Evolutionary conservation across 176 grass and related monocot species (phyloP), one percentile per base, ranked within the genome.

Genomic region (Canna indica): DNA sequence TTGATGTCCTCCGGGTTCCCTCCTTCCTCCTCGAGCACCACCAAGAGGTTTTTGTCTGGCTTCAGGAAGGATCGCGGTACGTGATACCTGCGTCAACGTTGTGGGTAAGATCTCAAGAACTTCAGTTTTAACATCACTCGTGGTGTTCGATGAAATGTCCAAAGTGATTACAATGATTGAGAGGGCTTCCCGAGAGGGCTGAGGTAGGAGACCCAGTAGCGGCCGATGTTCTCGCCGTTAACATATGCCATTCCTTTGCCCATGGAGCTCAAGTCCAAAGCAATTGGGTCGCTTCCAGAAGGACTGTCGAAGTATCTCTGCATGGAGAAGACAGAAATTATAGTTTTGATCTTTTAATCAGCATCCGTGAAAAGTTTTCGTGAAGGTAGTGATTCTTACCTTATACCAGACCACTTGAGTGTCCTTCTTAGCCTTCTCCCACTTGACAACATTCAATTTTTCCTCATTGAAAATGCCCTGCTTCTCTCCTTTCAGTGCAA

Each of bases 281-380:
- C 83, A 78, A 96, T 38, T 0, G 88, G 86, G 36, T 87, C 86
- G 13, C 77, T 50, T 34, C 93, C 93, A 0, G 81, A 47, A 13
- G 93, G 93, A 67, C 77, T 71, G 16, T 96, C 93, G 60, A 96
- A 96, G 74, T 91, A 90, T 80, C 86, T 86, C 90, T 91, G 68
- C n/a, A n/a, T n/a, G n/a, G n/a, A n/a, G n/a, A n/a, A n/a, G n/a
- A n/a, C n/a, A n/a, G n/a, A n/a, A n/a, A n/a, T n/a, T n/a, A n/a
- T n/a, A n/a, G n/a, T n/a, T n/a, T n/a, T n/a, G n/a, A n/a, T n/a
- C n/a, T n/a, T n/a, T n/a, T n/a, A n/a, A n/a, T n/a, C n/a, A n/a
- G n/a, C n/a, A n/a, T n/a, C n/a, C n/a, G n/a, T n/a, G n/a, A n/a
- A n/a, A n/a, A n/a, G n/a, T n/a, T n/a, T n/a, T n/a, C n/a, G n/a